A percentile compares a stretch with the other conserved stretches of the same genome.
Evolutionary conservation across 2,329 filamentous ascomycete species (phyloP).

Genomic region (Cytospora schulzeri): DNA sequence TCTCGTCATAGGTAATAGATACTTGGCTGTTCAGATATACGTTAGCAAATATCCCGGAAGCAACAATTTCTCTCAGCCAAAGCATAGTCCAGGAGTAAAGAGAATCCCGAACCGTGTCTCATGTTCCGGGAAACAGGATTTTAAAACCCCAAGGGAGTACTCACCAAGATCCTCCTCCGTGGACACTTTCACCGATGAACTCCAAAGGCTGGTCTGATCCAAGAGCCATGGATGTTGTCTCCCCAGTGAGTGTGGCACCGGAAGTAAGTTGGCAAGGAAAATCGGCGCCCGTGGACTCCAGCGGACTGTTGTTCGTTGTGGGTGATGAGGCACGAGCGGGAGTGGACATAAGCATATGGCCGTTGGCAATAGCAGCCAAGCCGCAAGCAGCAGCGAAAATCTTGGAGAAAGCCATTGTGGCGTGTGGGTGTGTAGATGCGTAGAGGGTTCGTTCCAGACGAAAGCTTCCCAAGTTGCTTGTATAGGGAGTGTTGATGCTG

Average conservation of each 20-base stretch:
- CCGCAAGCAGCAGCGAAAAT: constrained; percentile 53
- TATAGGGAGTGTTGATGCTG: constrained; percentile 31
- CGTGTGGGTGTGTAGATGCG: constrained; percentile 31
- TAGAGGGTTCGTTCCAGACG: constrained; percentile 45
- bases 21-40: constrained; percentile 57
- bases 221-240: constrained; percentile 60
- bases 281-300: constrained; percentile 60
- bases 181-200: constrained; percentile 73
- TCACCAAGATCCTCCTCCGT: constrained; percentile 84
- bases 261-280: constrained; percentile 81
- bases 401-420: constrained; percentile 55
- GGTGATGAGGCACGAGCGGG: constrained; percentile 63
- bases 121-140: neutral
- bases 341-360: constrained; percentile 74
- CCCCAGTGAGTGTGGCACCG: constrained; percentile 48
- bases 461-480: constrained; percentile 31
- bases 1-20: constrained; percentile 76
- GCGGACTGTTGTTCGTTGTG: constrained; percentile 61
- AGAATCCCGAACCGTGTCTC: neutral
- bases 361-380: constrained; percentile 62
- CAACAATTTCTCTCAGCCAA: neutral
- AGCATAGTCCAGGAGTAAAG: too few relatives aligned
- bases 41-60: neutral
- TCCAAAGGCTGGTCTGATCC: constrained; percentile 63
- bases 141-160: neutral